phyloP scores from a whole-genome alignment of 495 filamentous ascomycete species.

The Penicillium pancosmium region DNA sequence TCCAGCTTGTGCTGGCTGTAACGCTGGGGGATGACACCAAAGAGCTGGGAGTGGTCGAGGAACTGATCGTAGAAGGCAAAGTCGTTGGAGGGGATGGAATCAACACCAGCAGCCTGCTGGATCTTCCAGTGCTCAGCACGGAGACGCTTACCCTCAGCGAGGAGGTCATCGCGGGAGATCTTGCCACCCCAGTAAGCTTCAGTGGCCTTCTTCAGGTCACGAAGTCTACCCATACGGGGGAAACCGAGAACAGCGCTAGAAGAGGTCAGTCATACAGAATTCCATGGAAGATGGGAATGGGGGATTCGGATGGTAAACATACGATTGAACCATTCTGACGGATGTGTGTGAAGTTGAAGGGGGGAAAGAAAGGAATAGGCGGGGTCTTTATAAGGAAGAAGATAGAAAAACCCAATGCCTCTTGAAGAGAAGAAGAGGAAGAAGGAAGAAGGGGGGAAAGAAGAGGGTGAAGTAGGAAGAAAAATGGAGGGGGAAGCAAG shows the following conservation, averaged over 20 bases:
- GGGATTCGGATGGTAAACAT: slow-evolving; percentile 27
- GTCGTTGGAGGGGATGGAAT: slow-evolving; percentile 98
- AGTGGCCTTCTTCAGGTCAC: slow-evolving; percentile 99
- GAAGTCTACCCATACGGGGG: slow-evolving; percentile 94
- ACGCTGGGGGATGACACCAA: slow-evolving; percentile 87
- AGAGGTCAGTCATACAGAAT: slow-evolving; percentile 18
- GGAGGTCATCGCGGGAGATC: slow-evolving; percentile 81
- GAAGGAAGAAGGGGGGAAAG: slow-evolving; percentile 21
- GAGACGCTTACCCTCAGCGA: slow-evolving; percentile 93
- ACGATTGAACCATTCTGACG: slow-evolving; percentile 82
- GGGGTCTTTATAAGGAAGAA: slow-evolving; percentile 24
- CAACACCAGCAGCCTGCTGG: slow-evolving; percentile 96
- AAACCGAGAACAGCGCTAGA: slow-evolving; percentile 70
- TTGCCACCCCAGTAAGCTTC: slow-evolving; percentile 97
- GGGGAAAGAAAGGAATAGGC: slow-evolving; percentile 21
- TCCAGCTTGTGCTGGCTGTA: slow-evolving; percentile 85
- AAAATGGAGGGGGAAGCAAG: slow-evolving; percentile 34
- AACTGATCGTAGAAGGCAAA: slow-evolving; percentile 99
- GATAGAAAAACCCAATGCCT: slow-evolving; percentile 30
- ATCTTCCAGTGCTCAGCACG: slow-evolving; percentile 98
- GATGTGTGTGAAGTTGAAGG: slow-evolving; percentile 31
- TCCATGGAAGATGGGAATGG: slow-evolving; percentile 27
- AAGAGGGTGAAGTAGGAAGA: slow-evolving; percentile 29
- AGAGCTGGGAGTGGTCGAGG: slow-evolving; percentile 97
- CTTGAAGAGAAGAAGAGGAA: slow-evolving; percentile 23